Evolutionary conservation across 208 protist genomes (phyloP), one percentile per base, ranked within the genome.

Genomic region (Trypanosoma avium): DNA sequence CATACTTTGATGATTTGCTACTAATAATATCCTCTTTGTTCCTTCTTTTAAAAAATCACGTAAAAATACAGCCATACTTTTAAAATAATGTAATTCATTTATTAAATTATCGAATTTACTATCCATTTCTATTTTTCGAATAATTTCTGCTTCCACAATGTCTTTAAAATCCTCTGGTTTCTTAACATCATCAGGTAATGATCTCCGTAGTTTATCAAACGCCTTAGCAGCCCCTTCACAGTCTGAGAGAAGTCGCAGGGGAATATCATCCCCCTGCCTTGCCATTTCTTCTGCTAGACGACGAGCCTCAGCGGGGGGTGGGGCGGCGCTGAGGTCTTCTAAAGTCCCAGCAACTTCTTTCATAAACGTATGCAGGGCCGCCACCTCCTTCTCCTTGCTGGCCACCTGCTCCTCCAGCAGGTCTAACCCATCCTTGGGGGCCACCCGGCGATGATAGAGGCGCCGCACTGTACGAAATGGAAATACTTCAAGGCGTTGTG

Each of bases 401-500:
- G 0, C 24, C 7, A 27, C 49, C 0, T 59, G 33, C 35, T 59
- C 36, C 30, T 63, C 32, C 1, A 71, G 35, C 3, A 62, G 50
- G 45, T 73, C 74, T 13, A 48, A 46, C 7, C 69, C 62, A 17
- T 46, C 58, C 35, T 70, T 56, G 10, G 67, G 43, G 4, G n/a
- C 32, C 30, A 54, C 43, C 19, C 73, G 73, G 21, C 55, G 50
- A 6, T 50, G 45, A 30, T 73, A 73, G 52, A 79, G 38, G 1
- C 68, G 24, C 12, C 33, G 6, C 29, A 74, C 49, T 17, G 27
- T 50, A 24, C 67, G 73, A 61, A 79, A 79, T 36, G 73, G 73
- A 42, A 66, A 68, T 45, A n/a, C 35, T 4, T 26, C 38, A 21
- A 79, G 30, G 4, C 66, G 73, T 21, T 8, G 21, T 30, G 66